Evolutionary conservation across 2,329 filamentous ascomycete genomes (phyloP).

Genomic region (Mycosphaerella arachidis): DNA sequence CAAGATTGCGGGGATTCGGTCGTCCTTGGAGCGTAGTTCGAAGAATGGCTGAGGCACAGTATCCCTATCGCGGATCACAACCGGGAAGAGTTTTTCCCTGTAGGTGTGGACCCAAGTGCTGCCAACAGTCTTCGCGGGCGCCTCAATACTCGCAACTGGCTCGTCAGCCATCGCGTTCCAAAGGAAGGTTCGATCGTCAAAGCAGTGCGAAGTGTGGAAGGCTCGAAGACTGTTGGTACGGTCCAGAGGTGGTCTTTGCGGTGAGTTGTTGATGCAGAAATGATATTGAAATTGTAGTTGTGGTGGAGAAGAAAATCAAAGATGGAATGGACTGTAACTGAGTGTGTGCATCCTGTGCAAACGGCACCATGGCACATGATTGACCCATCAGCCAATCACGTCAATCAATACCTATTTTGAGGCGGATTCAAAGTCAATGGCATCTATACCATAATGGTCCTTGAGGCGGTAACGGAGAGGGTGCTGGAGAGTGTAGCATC

Average conservation of each 20-base stretch:
- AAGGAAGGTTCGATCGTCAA: neutral
- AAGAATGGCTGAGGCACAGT: conserved; percentile 13
- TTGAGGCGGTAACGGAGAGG: neutral
- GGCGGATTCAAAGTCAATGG: neutral
- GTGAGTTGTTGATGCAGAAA: neutral
- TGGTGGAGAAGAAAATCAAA: neutral
- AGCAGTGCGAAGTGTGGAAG: neutral
- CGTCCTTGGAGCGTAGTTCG: neutral
- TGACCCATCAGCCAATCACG: neutral
- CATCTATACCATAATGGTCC: neutral
- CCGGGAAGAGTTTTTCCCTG: conserved; percentile 17
- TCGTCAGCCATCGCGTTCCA: neutral
- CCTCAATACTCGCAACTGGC: neutral
- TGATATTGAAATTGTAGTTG: neutral
- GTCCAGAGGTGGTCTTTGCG: neutral
- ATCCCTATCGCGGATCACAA: conserved; percentile 19
- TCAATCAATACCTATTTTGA: neutral
- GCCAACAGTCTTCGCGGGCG: conserved; percentile 2
- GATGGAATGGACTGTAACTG: neutral
- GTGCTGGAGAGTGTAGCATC: too few relatives aligned
- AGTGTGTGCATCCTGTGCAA: neutral
- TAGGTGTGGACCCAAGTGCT: conserved; percentile 16
- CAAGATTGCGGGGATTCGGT: conserved; percentile 18
- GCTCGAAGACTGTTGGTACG: neutral
- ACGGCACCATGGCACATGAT: neutral